phyloP scores from a whole-genome alignment of 2,329 filamentous ascomycete species.

The Herpotrichia juniperi region DNA sequence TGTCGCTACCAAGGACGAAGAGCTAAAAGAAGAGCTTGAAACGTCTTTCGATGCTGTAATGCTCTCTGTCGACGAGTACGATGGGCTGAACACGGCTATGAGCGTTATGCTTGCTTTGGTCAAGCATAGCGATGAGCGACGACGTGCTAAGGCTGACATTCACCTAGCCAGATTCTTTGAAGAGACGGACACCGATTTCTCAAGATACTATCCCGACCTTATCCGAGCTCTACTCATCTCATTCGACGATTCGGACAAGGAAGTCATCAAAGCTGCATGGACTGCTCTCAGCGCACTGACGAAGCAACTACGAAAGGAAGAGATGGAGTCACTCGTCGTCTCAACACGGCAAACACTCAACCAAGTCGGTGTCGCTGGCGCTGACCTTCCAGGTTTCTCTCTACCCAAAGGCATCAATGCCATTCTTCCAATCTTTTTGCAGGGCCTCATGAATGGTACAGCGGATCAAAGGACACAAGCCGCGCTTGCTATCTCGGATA shows the following conservation, averaged over 20 bases:
- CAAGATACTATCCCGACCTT: conserved; percentile 93
- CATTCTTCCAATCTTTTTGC: conserved; percentile 93
- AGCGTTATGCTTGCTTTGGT: conserved; percentile 85
- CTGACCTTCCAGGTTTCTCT: conserved; percentile 83
- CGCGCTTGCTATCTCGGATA: conserved; percentile 91
- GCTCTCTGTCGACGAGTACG: conserved; percentile 91
- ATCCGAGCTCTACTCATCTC: conserved; percentile 88
- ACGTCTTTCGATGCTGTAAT: conserved; percentile 87
- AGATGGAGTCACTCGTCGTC: conserved; percentile 91
- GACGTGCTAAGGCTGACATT: conserved; percentile 76
- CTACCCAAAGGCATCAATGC: conserved; percentile 97
- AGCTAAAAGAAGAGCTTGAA: conserved; percentile 74
- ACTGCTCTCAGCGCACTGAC: conserved; percentile 85
- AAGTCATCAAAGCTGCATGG: conserved; percentile 91
- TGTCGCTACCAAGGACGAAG: conserved; percentile 76
- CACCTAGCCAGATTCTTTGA: conserved; percentile 89
- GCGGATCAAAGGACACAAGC: conserved; percentile 90
- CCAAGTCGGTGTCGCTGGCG: conserved; percentile 85
- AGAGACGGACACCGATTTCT: conserved; percentile 82
- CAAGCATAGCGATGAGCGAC: conserved; percentile 91
- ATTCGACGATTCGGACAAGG: conserved; percentile 83
- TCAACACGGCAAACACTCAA: conserved; percentile 86
- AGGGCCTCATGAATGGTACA: conserved; percentile 96
- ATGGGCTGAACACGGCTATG: conserved; percentile 95
- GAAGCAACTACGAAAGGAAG: conserved; percentile 89